Percentiles rank a stretch among this genome's conserved stretches.
These are phyloP conservation scores for Mortierella alpina DNA, from an alignment of 192 early-diverging fungal genomes.

Conservation along the genomic window DNA sequence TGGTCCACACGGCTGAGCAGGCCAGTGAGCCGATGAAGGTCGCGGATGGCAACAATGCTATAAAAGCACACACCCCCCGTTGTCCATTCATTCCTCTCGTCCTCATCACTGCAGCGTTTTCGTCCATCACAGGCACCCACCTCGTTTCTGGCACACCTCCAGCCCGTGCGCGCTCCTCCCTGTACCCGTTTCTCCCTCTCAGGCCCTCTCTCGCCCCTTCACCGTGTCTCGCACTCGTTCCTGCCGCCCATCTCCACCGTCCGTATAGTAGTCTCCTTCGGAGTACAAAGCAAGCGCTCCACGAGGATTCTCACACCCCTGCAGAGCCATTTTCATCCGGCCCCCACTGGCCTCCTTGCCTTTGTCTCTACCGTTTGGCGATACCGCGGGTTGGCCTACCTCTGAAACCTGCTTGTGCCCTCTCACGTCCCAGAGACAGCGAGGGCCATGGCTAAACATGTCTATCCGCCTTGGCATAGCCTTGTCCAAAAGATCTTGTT, in stretches of 20 bases:
- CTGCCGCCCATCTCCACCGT: too few relatives aligned
- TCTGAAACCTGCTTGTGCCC: background rate
- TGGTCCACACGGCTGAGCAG: too few relatives aligned
- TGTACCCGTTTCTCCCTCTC: background rate
- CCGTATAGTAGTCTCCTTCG: background rate
- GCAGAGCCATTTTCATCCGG: too few relatives aligned
- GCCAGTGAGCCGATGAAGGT: too few relatives aligned
- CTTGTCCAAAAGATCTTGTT: slow-evolving; percentile 29
- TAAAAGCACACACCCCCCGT: too few relatives aligned
- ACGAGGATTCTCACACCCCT: too few relatives aligned
- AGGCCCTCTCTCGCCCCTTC: background rate
- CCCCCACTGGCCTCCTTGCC: background rate
- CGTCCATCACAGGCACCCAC: too few relatives aligned
- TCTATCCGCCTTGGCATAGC: slow-evolving; percentile 41
- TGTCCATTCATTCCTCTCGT: too few relatives aligned
- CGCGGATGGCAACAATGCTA: too few relatives aligned
- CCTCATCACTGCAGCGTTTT: too few relatives aligned
- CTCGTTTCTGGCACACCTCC: background rate
- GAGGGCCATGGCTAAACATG: slow-evolving; percentile 30
- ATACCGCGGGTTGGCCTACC: background rate
- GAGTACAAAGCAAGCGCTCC: too few relatives aligned
- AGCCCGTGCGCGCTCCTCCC: background rate
- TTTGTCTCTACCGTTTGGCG: background rate
- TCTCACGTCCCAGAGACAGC: background rate
- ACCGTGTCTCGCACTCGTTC: background rate